Evolutionary conservation across 352 stramenopile genomes (phyloP), one percentile per base, ranked within the genome.

Genomic region (Saprolegnia diclina): DNA sequence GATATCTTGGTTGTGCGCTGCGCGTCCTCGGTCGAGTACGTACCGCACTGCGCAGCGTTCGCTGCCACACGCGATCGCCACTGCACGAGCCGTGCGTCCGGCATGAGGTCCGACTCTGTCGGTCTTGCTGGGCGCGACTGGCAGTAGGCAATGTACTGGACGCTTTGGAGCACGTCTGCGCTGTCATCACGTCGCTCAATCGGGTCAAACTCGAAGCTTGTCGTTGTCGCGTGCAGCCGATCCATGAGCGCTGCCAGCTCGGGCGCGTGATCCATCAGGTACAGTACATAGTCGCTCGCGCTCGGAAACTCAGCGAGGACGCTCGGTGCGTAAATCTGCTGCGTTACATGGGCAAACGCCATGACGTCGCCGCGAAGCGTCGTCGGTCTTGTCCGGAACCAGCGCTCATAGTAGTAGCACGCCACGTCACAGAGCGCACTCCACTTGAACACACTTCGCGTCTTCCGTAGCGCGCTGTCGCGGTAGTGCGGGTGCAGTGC

Each of bases 171-270:
- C 22, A 29, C 56, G 2, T 52, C 32, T 4, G 18, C 5, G 16
- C 16, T 24, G 22, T 64, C 24, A 13, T 18, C 4, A 13, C 13
- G 16, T 4, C 38, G 56, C 6, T 46, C 18, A 10, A 4, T 11
- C 7, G 18, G 16, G 4, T 64, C 56, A 22, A 64, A 37, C 18
- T 37, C 38, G n/a, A 64, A 64, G 56, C 56, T 64, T 2, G 35
- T 18, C 6, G 46, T 26, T 9, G 46, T 64, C 2, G 38, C 56
- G 5, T 50, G n/a, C 7, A 91, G 62, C 53, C 84, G 55, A 62
- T 77, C 72, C 84, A 91, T 92, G 42, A 92, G 59, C 72, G 80
- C 74, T n/a, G 82, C 77, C 24, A 92, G 67, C 22, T 85, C 78
- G 13, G 78, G 70, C 46, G 79, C 85, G 35, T 85, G 77, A 68